Percentiles rank a stretch among this genome's conserved stretches.
These are phyloP conservation scores for Cubamyces lactineus DNA, from an alignment of 768 basidiomycete genomes.

Conservation along the genomic window DNA sequence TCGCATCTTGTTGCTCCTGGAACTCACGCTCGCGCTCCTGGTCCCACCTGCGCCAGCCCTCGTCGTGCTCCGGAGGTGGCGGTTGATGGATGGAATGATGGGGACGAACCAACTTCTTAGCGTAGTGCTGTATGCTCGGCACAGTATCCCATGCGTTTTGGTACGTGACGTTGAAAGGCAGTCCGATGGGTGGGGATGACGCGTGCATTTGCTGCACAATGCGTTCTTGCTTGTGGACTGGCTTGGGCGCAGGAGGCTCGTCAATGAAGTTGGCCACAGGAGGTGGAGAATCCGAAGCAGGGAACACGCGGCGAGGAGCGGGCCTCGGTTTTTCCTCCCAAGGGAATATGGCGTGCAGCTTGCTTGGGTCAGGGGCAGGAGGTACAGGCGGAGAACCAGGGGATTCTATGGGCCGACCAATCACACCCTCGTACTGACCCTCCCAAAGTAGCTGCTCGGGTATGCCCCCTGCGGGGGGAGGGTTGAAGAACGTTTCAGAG, in stretches of 20 bases:
- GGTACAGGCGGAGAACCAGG: conserved; percentile 36
- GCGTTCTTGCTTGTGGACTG: conserved; percentile 21
- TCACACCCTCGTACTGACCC: conserved; percentile 73
- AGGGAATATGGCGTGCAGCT: conserved; percentile 86
- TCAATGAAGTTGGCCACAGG: conserved; percentile 38
- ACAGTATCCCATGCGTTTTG: conserved; percentile 86
- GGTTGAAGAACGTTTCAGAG: conserved; percentile 59
- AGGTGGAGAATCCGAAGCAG: conserved; percentile 59
- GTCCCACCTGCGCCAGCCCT: conserved; percentile 35
- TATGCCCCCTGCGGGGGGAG: conserved; percentile 62
- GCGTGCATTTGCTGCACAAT: conserved; percentile 19
- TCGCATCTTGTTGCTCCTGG: conserved; percentile 63
- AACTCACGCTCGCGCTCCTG: conserved; percentile 46
- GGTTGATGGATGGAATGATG: conserved; percentile 44
- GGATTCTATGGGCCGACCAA: conserved; percentile 44
- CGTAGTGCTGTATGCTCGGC: conserved; percentile 80
- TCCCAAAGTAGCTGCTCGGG: conserved; percentile 69
- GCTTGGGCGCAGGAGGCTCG: conserved; percentile 31
- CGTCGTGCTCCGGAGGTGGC: conserved; percentile 52
- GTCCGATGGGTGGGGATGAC: conserved; percentile 42
- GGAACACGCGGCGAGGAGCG: conserved; percentile 73
- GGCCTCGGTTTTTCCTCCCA: conserved; percentile 85
- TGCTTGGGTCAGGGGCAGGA: conserved; percentile 67
- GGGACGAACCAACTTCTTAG: conserved; percentile 59
- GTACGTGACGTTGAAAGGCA: conserved; percentile 64